Conservation (phyloP, 106 monocot genomes). For the Chionographis japonica region DNA sequence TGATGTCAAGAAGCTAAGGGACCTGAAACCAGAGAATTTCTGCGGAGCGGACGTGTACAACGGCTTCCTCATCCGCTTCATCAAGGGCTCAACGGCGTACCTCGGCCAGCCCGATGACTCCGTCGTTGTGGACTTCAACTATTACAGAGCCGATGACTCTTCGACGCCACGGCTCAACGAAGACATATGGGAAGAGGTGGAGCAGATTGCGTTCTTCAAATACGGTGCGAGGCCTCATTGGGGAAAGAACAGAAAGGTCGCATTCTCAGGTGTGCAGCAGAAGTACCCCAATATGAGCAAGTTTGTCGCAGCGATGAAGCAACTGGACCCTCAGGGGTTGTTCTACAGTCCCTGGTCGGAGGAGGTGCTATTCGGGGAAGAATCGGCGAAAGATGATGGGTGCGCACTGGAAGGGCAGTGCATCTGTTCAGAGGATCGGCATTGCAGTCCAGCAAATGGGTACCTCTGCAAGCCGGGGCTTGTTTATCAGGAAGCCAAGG, state of each 20-base stretch:
- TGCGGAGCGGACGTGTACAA: conserved; percentile 72
- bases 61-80: conserved; percentile 68
- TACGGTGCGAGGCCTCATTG: conserved; percentile 64
- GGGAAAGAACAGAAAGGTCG: conserved; percentile 72
- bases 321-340: conserved; percentile 42
- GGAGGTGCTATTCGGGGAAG: conserved; percentile 26
- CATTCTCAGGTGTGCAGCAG: conserved; percentile 40
- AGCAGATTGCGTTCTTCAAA: conserved; percentile 85
- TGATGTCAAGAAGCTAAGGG: conserved; percentile 66
- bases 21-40: conserved; percentile 42
- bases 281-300: conserved; percentile 49
- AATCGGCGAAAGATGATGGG: conserved; percentile 26
- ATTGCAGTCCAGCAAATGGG: conserved; percentile 61
- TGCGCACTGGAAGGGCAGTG: conserved; percentile 84
- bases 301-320: conserved; percentile 33
- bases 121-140: conserved; percentile 78
- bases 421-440: conserved; percentile 67
- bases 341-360: conserved; percentile 62
- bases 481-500: conserved; percentile 62
- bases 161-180: conserved; percentile 53
- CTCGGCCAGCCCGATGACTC: conserved; percentile 75
- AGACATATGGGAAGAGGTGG: conserved; percentile 80
- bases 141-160: conserved; percentile 61
- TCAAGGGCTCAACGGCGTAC: conserved; percentile 55
- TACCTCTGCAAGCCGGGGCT: conserved; percentile 63